These are phyloP conservation scores for Mortierella antarctica DNA, from an alignment of 192 early-diverging fungal species.

Conservation along the genomic window DNA sequence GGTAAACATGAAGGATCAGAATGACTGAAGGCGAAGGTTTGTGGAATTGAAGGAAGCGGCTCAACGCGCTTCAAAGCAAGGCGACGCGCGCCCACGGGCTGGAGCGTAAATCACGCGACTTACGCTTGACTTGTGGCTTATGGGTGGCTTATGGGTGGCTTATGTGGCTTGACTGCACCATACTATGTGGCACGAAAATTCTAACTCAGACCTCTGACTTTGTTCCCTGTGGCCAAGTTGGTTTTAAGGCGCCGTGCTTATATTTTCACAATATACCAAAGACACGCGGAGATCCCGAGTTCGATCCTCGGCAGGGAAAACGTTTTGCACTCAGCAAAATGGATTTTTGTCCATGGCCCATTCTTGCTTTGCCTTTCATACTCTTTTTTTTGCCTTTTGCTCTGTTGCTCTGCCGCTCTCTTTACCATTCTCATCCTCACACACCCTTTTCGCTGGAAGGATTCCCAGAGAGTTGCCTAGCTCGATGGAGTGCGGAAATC, in stretches of 20 bases:
- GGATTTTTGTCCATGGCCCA: constrained; percentile 5
- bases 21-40: too few relatives aligned
- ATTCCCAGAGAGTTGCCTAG: background rate
- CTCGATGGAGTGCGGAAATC: constrained; percentile 69
- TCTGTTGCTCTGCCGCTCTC: background rate
- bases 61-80: too few relatives aligned
- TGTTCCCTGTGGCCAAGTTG: constrained; percentile 68
- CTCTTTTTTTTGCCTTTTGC: background rate
- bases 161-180: too few relatives aligned
- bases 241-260: constrained; percentile 71
- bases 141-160: too few relatives aligned
- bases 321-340: constrained; percentile 14
- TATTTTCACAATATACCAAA: constrained; percentile 66
- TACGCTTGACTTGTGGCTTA: too few relatives aligned
- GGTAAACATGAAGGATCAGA: too few relatives aligned
- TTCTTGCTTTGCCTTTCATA: background rate
- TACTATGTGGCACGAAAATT: too few relatives aligned
- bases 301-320: constrained; percentile 73
- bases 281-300: constrained; percentile 73
- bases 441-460: background rate
- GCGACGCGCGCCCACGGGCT: too few relatives aligned
- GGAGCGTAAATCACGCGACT: too few relatives aligned
- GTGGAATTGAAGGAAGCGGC: too few relatives aligned
- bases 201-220: too few relatives aligned
- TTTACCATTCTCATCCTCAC: background rate